Conservation (phyloP, 2,329 filamentous ascomycete species). For the Hymenoscyphus fraxineus region DNA sequence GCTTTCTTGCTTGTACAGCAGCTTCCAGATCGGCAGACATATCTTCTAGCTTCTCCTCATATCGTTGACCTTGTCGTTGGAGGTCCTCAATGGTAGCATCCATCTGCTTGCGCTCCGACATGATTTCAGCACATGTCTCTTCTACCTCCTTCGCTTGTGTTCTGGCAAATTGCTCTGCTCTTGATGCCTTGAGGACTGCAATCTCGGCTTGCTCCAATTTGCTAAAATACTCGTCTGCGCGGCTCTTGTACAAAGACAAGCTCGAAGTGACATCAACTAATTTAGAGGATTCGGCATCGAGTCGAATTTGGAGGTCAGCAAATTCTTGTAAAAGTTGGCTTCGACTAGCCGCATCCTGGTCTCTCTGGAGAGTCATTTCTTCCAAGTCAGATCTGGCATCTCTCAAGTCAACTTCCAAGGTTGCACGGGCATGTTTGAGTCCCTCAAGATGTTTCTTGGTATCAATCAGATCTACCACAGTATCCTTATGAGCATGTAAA, state of each 20-base stretch:
- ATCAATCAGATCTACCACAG: constrained; percentile 78
- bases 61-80: constrained; percentile 81
- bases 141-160: constrained; percentile 86
- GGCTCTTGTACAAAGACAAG: constrained; percentile 82
- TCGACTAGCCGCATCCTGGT: constrained; percentile 84
- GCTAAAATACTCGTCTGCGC: constrained; percentile 93
- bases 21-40: constrained; percentile 83
- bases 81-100: constrained; percentile 84
- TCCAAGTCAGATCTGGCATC: constrained; percentile 80
- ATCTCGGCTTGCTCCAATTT: constrained; percentile 97
- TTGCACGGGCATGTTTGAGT: constrained; percentile 74
- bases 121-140: constrained; percentile 82
- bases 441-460: constrained; percentile 85
- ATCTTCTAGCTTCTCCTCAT: constrained; percentile 89
- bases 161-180: constrained; percentile 92
- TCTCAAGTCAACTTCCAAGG: constrained; percentile 80
- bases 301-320: constrained; percentile 85
- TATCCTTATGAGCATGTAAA: constrained; percentile 79
- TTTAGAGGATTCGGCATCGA: constrained; percentile 85
- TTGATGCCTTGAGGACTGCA: constrained; percentile 82
- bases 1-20: constrained; percentile 83
- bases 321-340: constrained; percentile 88
- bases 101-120: constrained; percentile 89
- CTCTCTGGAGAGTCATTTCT: constrained; percentile 72
- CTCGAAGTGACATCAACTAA: constrained; percentile 79